phyloP scores from a whole-genome alignment of 345 rosid genomes.

The Linum trigynum region DNA sequence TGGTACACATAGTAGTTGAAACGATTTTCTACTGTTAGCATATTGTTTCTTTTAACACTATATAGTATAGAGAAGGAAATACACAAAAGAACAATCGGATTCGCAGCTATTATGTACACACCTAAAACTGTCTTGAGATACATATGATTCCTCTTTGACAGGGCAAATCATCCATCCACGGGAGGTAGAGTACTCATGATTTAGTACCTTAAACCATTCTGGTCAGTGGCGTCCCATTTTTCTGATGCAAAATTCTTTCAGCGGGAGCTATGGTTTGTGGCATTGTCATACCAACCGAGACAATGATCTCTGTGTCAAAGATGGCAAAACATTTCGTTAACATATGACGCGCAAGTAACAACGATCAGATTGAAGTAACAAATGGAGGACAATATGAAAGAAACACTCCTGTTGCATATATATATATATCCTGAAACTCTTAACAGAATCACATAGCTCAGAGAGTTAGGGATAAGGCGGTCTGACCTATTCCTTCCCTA shows the following conservation, averaged over 20 bases:
- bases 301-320: constrained; percentile 57
- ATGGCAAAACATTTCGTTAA: background rate
- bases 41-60: background rate
- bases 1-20: background rate
- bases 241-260: constrained; percentile 40
- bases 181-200: background rate
- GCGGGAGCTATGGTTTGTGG: constrained; percentile 58
- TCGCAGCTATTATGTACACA: background rate
- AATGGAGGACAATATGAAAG: too few relatives aligned
- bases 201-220: constrained; percentile 31
- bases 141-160: too few relatives aligned
- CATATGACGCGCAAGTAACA: background rate
- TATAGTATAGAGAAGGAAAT: background rate
- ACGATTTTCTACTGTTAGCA: background rate
- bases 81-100: background rate
- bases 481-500: constrained; percentile 82
- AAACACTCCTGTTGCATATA: too few relatives aligned
- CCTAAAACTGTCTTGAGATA: too few relatives aligned
- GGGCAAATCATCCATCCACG: background rate
- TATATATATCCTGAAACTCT: too few relatives aligned
- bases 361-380: too few relatives aligned
- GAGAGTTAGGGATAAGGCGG: background rate
- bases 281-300: constrained; percentile 88
- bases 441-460: too few relatives aligned
- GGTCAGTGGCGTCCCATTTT: constrained; percentile 44